Evolutionary conservation across 805 yeast species (phyloP).

Genomic region (Saturnispora besseyi): DNA sequence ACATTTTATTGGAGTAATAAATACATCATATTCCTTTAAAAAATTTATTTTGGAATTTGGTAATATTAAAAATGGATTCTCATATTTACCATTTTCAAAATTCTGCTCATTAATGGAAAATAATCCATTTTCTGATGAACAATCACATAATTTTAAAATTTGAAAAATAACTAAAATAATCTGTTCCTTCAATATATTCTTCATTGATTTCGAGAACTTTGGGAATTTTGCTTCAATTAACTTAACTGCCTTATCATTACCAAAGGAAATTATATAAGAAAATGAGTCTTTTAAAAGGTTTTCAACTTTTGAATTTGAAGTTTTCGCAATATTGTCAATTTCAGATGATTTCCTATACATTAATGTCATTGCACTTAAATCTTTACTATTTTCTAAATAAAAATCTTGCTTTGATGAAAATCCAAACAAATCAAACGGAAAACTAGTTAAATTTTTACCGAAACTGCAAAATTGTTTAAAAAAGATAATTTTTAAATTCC

Average conservation of each 20-base stretch:
- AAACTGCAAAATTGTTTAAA: conserved; percentile 38
- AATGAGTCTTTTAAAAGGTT: conserved; percentile 20
- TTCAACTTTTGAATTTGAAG: conserved; percentile 1
- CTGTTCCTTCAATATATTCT: conserved; percentile 18
- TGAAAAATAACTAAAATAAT: conserved; percentile 28
- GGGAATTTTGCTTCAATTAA: conserved; percentile 11
- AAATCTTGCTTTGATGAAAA: conserved; percentile 27
- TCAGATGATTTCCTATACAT: conserved; percentile 19
- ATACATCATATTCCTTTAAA: conserved; percentile 15
- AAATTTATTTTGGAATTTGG: conserved; percentile 4
- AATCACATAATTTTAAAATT: conserved; percentile 33
- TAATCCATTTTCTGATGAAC: conserved; percentile 14
- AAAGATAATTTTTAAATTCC: conserved; percentile 27
- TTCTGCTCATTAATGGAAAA: background rate
- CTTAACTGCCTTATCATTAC: conserved; percentile 21
- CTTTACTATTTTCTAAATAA: conserved; percentile 26
- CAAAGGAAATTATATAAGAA: conserved; percentile 32
- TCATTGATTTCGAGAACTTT: conserved; percentile 6
- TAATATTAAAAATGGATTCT: background rate
- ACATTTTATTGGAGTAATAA: conserved; percentile 8
- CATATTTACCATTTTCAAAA: no score
- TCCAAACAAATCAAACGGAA: conserved; percentile 36
- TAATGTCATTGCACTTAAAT: conserved; percentile 33
- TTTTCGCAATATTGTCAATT: conserved; percentile 14
- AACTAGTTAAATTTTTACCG: conserved; percentile 23